These are phyloP conservation scores for Colletotrichum ledebouriae DNA, from an alignment of 2,329 filamentous ascomycete genomes.

Conservation along the genomic window DNA sequence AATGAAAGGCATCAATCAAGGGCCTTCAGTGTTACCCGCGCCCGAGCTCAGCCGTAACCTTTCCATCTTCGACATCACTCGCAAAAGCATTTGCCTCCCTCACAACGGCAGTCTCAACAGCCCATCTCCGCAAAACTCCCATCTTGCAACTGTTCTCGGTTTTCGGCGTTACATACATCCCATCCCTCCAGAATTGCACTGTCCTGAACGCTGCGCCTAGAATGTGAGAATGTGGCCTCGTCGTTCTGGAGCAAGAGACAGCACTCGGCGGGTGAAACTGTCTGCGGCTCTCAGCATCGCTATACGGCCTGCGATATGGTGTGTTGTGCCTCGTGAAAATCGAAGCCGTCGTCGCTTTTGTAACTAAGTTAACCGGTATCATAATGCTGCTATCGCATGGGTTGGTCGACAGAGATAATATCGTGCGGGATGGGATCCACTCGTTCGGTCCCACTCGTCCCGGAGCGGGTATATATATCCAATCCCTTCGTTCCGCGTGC, in stretches of 20 bases:
- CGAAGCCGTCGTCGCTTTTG: conserved; percentile 19
- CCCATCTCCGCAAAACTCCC: conserved; percentile 20
- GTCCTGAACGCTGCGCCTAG: conserved; percentile 9
- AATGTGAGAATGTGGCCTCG: too few relatives aligned
- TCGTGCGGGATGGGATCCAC: too few relatives aligned
- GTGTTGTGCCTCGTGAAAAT: conserved; percentile 14
- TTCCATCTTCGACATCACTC: background rate
- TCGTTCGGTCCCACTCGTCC: too few relatives aligned
- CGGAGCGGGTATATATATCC: too few relatives aligned
- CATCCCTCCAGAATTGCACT: conserved; percentile 7
- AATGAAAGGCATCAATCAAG: too few relatives aligned
- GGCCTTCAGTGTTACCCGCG: too few relatives aligned
- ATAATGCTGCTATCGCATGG: background rate
- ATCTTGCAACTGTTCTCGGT: conserved; percentile 1
- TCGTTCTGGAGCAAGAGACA: conserved; percentile 15
- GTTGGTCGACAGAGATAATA: background rate
- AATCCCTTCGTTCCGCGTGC: too few relatives aligned
- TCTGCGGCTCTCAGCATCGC: conserved; percentile 7
- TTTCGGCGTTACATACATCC: too few relatives aligned
- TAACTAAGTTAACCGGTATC: background rate
- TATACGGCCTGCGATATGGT: background rate
- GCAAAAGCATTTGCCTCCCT: background rate
- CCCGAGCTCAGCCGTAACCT: conserved; percentile 6
- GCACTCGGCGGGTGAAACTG: background rate
- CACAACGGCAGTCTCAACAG: background rate